Base-by-base conservation (phyloP, 805 yeast genomes). In the Tetrapisispora fleetii region DNA sequence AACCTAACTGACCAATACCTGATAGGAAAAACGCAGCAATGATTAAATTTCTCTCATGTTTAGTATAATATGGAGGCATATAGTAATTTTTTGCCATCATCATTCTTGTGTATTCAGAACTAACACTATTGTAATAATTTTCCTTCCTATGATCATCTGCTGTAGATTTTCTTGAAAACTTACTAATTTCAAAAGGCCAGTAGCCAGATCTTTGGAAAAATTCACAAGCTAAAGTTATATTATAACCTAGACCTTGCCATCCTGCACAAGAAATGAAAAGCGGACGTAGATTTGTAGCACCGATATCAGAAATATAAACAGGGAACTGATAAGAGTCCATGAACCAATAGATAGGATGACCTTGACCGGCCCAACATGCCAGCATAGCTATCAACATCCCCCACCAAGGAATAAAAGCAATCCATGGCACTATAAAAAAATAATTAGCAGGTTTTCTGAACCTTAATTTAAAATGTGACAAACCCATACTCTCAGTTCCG, bases 351-450 rank as follows among this genome's bases (percentile, higher is more conserved):
- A 76, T 70, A 0, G 95, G 95, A 44, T 76, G 76, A 2, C 95
- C 96, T 60, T 85, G 87, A 2, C 71, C 75, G 2, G 83, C 78
- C 96, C 96, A 90, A 55, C 80, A 75, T 1, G 75, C 63, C 54
- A 90, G 60, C 78, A 90, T 69, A 9, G 95, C 85, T 5, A 83
- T 80, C 11, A 90, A 76, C 96, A 87, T 86, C 4, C 85, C 95
- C 80, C 88, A 84, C 97, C 97, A 90, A 13, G 80, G 81, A 2
- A 80, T 64, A 46, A 79, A 67, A 1, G 86, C 77, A 3, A 80
- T 58, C 37, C 87, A 65, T 4, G 96, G 96, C 37, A 89, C 66
- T 32, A 77, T 50, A 51, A 69, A 70, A 57, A 65, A 77, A 67
- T 64, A 73, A 69, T 67, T 78, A 70, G 61, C 63, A 16, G 66